Evolutionary conservation across 306 rosid genomes (phyloP).

Genomic region (Trifolium pratense): DNA sequence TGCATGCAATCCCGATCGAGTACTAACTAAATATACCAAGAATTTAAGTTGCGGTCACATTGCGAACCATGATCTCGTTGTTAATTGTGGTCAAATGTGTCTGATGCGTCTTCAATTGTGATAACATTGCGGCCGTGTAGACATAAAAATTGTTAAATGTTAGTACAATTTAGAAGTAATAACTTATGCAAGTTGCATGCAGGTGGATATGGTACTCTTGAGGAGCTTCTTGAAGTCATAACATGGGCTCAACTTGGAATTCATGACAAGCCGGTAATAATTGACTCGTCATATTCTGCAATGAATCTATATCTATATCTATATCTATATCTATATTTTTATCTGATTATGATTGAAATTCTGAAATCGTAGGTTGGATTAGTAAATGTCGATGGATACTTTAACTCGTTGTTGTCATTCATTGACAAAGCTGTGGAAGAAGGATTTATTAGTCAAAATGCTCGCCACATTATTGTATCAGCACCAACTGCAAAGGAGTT

Average conservation of each 20-base stretch:
- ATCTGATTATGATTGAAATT: conserved; percentile 18
- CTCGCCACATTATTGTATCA: conserved; percentile 93
- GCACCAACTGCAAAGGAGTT: conserved; percentile 94
- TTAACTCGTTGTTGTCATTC: conserved; percentile 83
- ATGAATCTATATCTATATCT: conserved; percentile 15
- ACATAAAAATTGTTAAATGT: neutral
- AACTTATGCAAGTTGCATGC: conserved; percentile 42
- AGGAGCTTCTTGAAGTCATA: conserved; percentile 96
- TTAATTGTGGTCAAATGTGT: neutral
- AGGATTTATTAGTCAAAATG: conserved; percentile 90
- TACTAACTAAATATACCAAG: neutral
- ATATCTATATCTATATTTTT: neutral
- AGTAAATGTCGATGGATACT: conserved; percentile 96
- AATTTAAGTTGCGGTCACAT: neutral
- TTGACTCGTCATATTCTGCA: neutral
- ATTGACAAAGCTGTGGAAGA: conserved; percentile 98
- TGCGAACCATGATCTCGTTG: too few relatives aligned
- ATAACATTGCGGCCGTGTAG: neutral
- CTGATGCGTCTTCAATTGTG: neutral
- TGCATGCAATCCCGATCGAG: too few relatives aligned
- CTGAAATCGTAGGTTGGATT: conserved; percentile 77
- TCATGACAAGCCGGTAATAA: conserved; percentile 91
- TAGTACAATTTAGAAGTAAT: neutral
- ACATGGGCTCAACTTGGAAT: conserved; percentile 99
- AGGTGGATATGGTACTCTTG: conserved; percentile 98